Base-by-base conservation (phyloP, 768 basidiomycete species). In the Antrodiella citrinella region DNA sequence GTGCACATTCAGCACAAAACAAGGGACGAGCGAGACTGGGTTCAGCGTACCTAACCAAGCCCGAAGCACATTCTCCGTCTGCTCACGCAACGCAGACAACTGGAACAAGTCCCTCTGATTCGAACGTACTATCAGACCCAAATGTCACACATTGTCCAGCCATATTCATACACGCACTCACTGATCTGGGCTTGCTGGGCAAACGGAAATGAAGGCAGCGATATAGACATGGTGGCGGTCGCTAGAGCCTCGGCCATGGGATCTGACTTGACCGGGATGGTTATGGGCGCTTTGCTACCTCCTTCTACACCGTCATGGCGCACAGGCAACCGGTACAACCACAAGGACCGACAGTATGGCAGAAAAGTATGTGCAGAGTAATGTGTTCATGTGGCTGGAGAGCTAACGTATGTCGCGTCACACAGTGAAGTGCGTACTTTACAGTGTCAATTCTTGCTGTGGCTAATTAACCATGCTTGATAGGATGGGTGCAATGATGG, bases 401-500 rank as follows among this genome's bases (percentile, higher is more conserved):
- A n/a, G n/a, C n/a, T n/a, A n/a, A n/a, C n/a, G n/a, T n/a, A n/a
- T n/a, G n/a, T n/a, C n/a, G n/a, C n/a, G 3, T 21, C 41, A 20
- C 26, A 35, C 51, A 65, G 64, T 65, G 59, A 65, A 64, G 64
- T 65, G 54, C 45, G 63, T 23, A 13, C 48, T 20, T 40, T n/a
- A 22, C 18, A 25, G 19, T 41, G 24, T 13, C 40, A 21, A 26
- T 47, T 25, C 23, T 12, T 26, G 47, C 24, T n/a, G 35, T 12
- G 12, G 18, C 50, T 54, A 24, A 39, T 51, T 44, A 26, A 47
- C 58, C 52, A 52, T 53, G n/a, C 57, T n/a, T n/a, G n/a, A n/a
- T n/a, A 91, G 90, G 67, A 92, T 92, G 90, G 90, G 90, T 59
- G 91, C 90, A 42, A 68, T 90, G 51, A 91, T 91, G 89, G 90